These are phyloP conservation scores for Chondrus crispus DNA, from an alignment of 23 red algal species.

Conservation along the genomic window DNA sequence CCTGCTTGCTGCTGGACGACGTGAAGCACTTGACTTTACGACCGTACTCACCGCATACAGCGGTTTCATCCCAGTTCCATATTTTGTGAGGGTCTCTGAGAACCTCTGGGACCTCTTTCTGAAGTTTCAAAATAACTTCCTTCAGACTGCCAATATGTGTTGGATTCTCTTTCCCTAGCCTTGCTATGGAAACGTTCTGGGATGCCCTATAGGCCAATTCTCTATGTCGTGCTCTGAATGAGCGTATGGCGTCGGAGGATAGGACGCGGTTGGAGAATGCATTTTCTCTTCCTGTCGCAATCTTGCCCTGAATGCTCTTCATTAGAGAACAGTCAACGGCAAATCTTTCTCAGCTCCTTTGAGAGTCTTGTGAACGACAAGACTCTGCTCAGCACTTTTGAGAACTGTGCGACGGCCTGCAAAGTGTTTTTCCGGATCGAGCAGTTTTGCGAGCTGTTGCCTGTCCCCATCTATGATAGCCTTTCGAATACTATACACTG, in stretches of 20 bases:
- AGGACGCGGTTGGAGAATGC: neutral
- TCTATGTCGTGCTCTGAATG: neutral
- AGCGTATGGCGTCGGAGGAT: neutral
- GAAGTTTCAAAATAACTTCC: neutral
- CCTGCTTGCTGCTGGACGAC: neutral
- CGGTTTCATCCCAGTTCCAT: slow-evolving; percentile 17
- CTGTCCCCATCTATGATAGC: too few relatives aligned
- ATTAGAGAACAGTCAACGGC: neutral
- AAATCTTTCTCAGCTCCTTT: neutral
- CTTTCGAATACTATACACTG: too few relatives aligned
- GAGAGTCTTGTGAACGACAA: neutral
- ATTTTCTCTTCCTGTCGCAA: neutral
- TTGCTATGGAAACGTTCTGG: neutral
- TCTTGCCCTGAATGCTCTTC: neutral
- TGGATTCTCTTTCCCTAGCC: neutral
- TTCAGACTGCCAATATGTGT: neutral
- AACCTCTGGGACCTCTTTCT: neutral
- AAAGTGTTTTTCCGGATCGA: neutral
- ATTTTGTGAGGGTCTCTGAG: neutral
- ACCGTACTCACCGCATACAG: neutral
- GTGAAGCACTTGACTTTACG: neutral
- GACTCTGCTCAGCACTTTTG: neutral
- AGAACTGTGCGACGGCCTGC: neutral
- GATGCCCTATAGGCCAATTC: neutral
- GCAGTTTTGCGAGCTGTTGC: neutral